Base-by-base conservation (phyloP, 805 yeast genomes). In the Candida argentea region DNA sequence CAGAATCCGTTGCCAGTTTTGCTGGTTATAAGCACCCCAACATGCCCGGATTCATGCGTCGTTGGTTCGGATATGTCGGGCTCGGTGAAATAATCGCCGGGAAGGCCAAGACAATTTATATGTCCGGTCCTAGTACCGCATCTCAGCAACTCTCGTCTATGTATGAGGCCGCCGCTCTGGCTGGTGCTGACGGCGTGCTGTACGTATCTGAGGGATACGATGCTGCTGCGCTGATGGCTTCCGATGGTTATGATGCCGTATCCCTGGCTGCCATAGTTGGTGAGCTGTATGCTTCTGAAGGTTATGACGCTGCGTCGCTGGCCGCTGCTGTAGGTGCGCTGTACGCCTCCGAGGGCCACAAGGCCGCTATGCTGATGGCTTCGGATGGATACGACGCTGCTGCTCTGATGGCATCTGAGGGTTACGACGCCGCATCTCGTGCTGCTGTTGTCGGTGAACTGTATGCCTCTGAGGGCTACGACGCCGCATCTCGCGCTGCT, bases 211-310 rank as follows among this genome's bases (percentile, higher is more conserved):
- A 20, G 22, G 28, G 26, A 10, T 12, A 16, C 15, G 26, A 25
- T 15, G 26, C n/a, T n/a, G n/a, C n/a, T n/a, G n/a, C n/a, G n/a
- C n/a, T n/a, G n/a, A n/a, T n/a, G n/a, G n/a, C n/a, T n/a, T n/a
- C n/a, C n/a, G n/a, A n/a, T n/a, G n/a, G n/a, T n/a, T n/a, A n/a
- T n/a, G n/a, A n/a, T n/a, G n/a, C n/a, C n/a, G n/a, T n/a, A n/a
- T n/a, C n/a, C n/a, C 11, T 14, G 4, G 28, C 35, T 5, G 33
- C 27, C 16, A 31, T 24, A 7, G 31, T 20, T 5, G 39, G 37
- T n/a, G 29, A 16, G 6, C 20, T 27, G 15, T 23, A 28, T n/a
- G 24, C 25, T 14, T 12, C 15, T 9, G 30, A 30, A 4, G 20
- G 24, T 16, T 24, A n/a, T 16, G 21, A 24, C 1, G 27, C 27